Evolutionary conservation across 495 filamentous ascomycete genomes (phyloP).

Genomic region (Rhizodiscina lignyota): DNA sequence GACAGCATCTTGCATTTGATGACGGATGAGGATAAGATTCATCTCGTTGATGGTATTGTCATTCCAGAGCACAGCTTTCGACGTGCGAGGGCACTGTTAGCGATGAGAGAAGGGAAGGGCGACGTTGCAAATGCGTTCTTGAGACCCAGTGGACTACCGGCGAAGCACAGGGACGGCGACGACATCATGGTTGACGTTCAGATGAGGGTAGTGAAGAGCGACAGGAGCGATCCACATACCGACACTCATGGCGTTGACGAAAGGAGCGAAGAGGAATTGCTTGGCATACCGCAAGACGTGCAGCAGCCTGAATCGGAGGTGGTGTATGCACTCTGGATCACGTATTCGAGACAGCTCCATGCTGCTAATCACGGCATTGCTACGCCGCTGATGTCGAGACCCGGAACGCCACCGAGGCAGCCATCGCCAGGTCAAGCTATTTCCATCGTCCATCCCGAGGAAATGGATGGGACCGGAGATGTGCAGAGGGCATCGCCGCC

Average conservation of each 20-base stretch:
- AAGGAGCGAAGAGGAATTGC: slow-evolving; percentile 11
- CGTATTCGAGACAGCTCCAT: slow-evolving; percentile 86
- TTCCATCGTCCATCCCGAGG: slow-evolving; percentile 16
- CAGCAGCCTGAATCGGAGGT: slow-evolving; percentile 38
- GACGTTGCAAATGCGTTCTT: slow-evolving; percentile 58
- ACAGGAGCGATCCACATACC: slow-evolving; percentile 31
- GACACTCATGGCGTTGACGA: slow-evolving; percentile 31
- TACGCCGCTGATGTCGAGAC: slow-evolving; percentile 40
- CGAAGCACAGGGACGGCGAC: slow-evolving; percentile 74
- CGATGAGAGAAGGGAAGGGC: slow-evolving; percentile 62
- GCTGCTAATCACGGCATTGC: slow-evolving; percentile 40
- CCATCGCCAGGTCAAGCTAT: slow-evolving; percentile 61
- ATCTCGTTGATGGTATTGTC: slow-evolving; percentile 81
- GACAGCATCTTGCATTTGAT: slow-evolving; percentile 65
- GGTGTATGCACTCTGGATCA: slow-evolving; percentile 93
- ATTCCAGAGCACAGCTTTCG: slow-evolving; percentile 93
- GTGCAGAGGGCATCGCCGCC: not conserved
- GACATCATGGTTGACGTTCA: slow-evolving; percentile 89
- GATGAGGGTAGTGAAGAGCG: slow-evolving; percentile 75
- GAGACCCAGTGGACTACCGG: slow-evolving; percentile 64
- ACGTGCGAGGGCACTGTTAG: slow-evolving; percentile 67
- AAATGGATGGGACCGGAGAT: slow-evolving; percentile 1
- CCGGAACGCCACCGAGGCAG: slow-evolving; percentile 49
- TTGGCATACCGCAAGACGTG: slow-evolving; percentile 21
- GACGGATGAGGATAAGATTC: slow-evolving; percentile 69